These are phyloP conservation scores for Cutaneotrichosporon sp. DNA, from an alignment of 1,284 basidiomycete species.

Conservation along the genomic window DNA sequence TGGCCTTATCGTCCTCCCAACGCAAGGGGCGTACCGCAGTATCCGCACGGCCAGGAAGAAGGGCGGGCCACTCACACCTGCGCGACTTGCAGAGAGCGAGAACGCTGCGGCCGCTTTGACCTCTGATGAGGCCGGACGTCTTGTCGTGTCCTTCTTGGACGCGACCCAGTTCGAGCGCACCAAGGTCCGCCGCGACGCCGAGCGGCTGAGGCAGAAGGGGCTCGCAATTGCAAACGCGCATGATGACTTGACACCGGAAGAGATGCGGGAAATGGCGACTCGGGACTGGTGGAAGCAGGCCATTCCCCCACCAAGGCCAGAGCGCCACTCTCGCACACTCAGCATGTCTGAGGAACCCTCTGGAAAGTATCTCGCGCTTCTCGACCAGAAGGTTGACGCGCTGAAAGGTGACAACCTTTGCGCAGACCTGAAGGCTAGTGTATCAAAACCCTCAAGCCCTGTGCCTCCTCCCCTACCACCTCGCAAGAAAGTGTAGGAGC, in stretches of 20 bases:
- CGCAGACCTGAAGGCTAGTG: not conserved
- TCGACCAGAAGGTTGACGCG: not conserved
- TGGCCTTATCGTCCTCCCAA: not conserved
- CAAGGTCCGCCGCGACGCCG: not conserved
- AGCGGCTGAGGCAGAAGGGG: not conserved
- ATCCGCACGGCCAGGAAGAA: not conserved
- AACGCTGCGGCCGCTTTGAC: not conserved
- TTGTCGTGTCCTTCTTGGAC: not conserved
- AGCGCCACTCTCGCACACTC: not conserved
- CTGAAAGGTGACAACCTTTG: not conserved
- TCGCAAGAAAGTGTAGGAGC: not conserved
- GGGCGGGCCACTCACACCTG: not conserved
- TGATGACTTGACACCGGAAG: not conserved
- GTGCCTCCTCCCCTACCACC: not conserved
- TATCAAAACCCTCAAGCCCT: not conserved
- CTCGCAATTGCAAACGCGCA: not conserved
- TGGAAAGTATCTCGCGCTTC: not conserved
- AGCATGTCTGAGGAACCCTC: not conserved
- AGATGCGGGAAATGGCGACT: not conserved
- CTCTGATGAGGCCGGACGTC: not conserved
- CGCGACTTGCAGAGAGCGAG: not conserved
- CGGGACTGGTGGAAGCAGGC: constrained; percentile 6
- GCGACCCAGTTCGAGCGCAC: not conserved
- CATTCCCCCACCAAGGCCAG: not conserved
- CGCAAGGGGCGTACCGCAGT: not conserved